Conservation (phyloP, 75 land plant species). For the Selaginella tamariscina region DNA sequence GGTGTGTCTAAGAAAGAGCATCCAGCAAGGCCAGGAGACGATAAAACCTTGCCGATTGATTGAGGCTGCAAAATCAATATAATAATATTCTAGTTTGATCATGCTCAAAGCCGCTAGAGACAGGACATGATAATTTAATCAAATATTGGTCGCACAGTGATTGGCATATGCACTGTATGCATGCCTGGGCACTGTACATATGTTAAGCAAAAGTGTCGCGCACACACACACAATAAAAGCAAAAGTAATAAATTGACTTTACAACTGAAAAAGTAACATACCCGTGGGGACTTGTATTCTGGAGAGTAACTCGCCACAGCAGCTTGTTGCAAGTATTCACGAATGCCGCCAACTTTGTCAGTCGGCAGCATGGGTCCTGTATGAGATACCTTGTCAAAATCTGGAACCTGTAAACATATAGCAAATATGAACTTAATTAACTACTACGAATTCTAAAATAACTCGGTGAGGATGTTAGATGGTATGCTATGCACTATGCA, state of each 20-base stretch:
- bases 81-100: too few relatives aligned
- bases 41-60: not conserved
- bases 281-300: not conserved
- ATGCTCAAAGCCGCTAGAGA: too few relatives aligned
- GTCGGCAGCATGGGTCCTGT: conserved; percentile 42
- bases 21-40: not conserved
- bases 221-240: too few relatives aligned
- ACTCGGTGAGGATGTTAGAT: too few relatives aligned
- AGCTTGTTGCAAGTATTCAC: conserved; percentile 36
- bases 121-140: too few relatives aligned
- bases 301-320: not conserved
- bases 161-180: too few relatives aligned
- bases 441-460: too few relatives aligned
- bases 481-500: too few relatives aligned
- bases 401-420: conserved; percentile 38
- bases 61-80: not conserved
- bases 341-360: conserved; percentile 38
- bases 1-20: not conserved
- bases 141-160: too few relatives aligned
- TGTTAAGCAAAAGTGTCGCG: too few relatives aligned
- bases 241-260: too few relatives aligned
- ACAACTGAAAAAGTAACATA: not conserved
- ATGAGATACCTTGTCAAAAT: conserved; percentile 47
- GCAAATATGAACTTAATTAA: not conserved
- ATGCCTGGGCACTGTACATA: too few relatives aligned